Base-by-base conservation (phyloP, 106 monocot genomes). In the Xerophyta viscosa region DNA sequence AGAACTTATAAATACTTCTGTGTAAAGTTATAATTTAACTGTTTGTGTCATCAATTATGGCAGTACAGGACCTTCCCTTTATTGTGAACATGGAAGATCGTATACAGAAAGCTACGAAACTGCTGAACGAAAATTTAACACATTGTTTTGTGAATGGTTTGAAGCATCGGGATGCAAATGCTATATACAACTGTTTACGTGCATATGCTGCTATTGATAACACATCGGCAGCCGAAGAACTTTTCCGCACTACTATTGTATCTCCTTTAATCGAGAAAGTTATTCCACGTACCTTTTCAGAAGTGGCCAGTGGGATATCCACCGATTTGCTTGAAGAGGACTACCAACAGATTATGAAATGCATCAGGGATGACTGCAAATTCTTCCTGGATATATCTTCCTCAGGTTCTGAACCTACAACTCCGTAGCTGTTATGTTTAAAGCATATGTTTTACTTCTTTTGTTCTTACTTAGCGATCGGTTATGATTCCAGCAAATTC, bases 171-270 rank as follows among this genome's bases (percentile, higher is more conserved):
- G 81, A 89, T 68, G 79, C 72, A 20, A 73, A 76, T 63, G 65
- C 79, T 50, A 82, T 96, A 17, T 89, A 82, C 68, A 96, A 96
- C 23, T 96, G 96, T 58, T 76, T 96, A 27, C 88, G 96, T 46
- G 96, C 96, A 51, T 96, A 89, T 82, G 96, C 96, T 60, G 88
- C 96, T 42, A 78, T 85, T 63, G 88, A 89, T 54, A 89, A 89
- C 55, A 89, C 76, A 15, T 56, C 79, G 48, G 81, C 78, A 6
- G 96, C 96, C 70, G 96, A 96, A 67, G 96, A 84, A 50, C 70
- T 82, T 56, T 96, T 96, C 48, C 84, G 88, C 22, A 79, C 65
- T 50, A 81, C 67, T 52, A 60, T 79, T 48, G 96, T 89, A 11
- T 67, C 88, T 37, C 88, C 96, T 2, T 69, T 85, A 42, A 63